Base-by-base conservation (phyloP, 805 yeast species). In the Starmerella khaoyaiensis region DNA sequence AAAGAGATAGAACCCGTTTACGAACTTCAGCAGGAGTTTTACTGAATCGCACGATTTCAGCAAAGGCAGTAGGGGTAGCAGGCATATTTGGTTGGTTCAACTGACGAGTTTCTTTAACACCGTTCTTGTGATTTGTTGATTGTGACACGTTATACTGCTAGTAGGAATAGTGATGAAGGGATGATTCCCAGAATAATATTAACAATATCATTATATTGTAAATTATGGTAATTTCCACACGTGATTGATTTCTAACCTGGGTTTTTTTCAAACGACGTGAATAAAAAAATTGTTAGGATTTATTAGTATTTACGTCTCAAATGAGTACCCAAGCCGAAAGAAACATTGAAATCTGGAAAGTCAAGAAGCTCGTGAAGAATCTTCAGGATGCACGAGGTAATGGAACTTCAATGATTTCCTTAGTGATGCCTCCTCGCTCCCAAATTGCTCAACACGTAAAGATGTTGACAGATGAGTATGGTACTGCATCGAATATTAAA, bases 311-410 rank as follows among this genome's bases (percentile, higher is more conserved):
- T 4, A 12, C 3, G 5, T 4, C 22, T 10, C 29, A 4, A 9
- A 46, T 46, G 50, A 45, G 49, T 51, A 67, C 75, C 44, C 94
- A 83, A 49, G 90, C 93, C 36, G 98, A 90, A 59, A 84, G 81
- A 67, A 87, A 86, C 67, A 87, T 90, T 59, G 94, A 90, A 68
- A 86, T 90, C 68, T 90, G 98, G 98, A 90, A 90, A 75, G 76
- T 90, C 70, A 87, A 86, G 70, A 90, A 90, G 65, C 71, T 83
- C 36, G 73, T 86, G 70, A 80, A 80, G 63, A 73, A 79, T 43
- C 71, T 90, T 51, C 90, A 90, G 59, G 66, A 65, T 53, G 97
- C 97, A 37, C 74, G 95, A 61, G 99, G 99, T 61, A 90, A 87
- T 60, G 99, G 99, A 62, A 90, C 99, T 32, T 90, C 98, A 18